Base-by-base conservation (phyloP, 306 rosid species). In the Corylus americana region DNA sequence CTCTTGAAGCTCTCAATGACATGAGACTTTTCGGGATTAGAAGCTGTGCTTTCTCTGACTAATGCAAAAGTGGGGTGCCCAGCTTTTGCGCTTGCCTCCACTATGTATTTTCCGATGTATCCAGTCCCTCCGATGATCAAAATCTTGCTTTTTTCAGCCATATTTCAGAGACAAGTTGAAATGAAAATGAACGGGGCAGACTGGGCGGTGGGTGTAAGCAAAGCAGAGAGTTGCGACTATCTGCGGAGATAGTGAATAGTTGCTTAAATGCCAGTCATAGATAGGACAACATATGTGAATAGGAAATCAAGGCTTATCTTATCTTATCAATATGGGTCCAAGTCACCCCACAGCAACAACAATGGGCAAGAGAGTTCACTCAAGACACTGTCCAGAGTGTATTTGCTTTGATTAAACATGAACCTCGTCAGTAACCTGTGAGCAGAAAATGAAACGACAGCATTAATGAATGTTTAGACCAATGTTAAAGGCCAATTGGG, bases 301-400 rank as follows among this genome's bases (percentile, higher is more conserved):
- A 22, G 25, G 25, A 22, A 22, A 22, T 22, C 25, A 22, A 22
- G 25, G 25, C 25, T 22, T 22, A 22, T 22, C 25, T 22, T 22
- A 22, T 22, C 25, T 22, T 22, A 22, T 22, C 98, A 94, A 71
- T 94, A 95, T 4, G 97, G 98, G 76, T 95, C 98, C 62, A 95
- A 88, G 89, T 95, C 98, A 37, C 97, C 98, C 98, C 96, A 93
- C 14, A 95, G 79, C 91, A 95, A 68, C 84, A 95, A 80, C 77
- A 95, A 73, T 1, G 99, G 99, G 85, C 98, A 95, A 51, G 90
- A 70, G 79, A 90, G 90, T 86, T 93, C 83, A 70, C 90, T 83
- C 76, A 93, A 78, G 42, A 91, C 87, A 44, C 89, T 70, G 78
- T 95, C 91, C 35, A 93, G 77, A 4, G 98, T 95, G 83, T 93